These are phyloP conservation scores for Aspergillus sp. DNA, from an alignment of 2,329 filamentous ascomycete species.

Conservation along the genomic window DNA sequence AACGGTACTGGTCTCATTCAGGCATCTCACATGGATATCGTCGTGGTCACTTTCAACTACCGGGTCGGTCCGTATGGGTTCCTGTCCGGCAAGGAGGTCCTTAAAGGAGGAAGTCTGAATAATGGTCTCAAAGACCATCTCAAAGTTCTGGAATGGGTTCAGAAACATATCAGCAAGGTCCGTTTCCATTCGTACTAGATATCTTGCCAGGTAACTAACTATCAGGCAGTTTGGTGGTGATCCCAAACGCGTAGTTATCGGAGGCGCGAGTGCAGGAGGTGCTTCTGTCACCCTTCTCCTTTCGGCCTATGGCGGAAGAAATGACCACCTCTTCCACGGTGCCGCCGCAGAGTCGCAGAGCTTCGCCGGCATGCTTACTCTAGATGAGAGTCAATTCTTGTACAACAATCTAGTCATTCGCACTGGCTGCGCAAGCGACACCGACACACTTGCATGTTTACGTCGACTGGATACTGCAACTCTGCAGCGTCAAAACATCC, in stretches of 20 bases:
- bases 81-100: conserved; percentile 58
- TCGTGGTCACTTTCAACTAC: conserved; percentile 74
- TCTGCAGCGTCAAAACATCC: conserved; percentile 48
- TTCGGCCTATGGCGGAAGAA: conserved; percentile 50
- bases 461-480: conserved; percentile 43
- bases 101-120: conserved; percentile 56
- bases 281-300: conserved; percentile 64
- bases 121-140: conserved; percentile 70
- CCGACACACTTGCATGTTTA: conserved; percentile 50
- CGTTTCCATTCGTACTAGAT: conserved; percentile 1
- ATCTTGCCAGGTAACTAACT: background rate
- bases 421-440: conserved; percentile 44
- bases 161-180: conserved; percentile 58
- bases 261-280: conserved; percentile 68
- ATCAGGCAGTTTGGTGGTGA: conserved; percentile 64
- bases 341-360: conserved; percentile 55
- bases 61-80: conserved; percentile 74
- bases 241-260: conserved; percentile 65
- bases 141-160: conserved; percentile 68
- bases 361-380: conserved; percentile 50
- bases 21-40: conserved; percentile 59
- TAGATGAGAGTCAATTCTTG: conserved; percentile 50
- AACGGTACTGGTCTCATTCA: conserved; percentile 62
- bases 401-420: conserved; percentile 53
- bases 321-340: conserved; percentile 53